Conservation (phyloP, 2,329 filamentous ascomycete species). For the Leptographium flavum region DNA sequence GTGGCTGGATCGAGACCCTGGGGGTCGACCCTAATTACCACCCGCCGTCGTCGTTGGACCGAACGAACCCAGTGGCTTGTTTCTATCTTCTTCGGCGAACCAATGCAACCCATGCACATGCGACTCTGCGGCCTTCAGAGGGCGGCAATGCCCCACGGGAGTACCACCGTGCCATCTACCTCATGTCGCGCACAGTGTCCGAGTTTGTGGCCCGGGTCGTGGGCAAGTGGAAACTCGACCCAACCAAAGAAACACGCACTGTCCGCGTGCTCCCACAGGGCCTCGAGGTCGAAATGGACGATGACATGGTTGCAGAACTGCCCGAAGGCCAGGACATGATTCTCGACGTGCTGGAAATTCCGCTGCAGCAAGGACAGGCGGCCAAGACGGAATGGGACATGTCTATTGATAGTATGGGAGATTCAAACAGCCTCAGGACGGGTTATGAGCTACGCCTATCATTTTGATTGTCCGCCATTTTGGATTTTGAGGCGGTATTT, state of each 20-base stretch:
- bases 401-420: slow-evolving; percentile 31
- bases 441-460: slow-evolving; percentile 31
- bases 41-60: slow-evolving; percentile 50
- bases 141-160: slow-evolving; percentile 20
- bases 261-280: slow-evolving; percentile 61
- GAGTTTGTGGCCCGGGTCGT: slow-evolving; percentile 63
- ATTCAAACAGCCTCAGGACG: slow-evolving; percentile 17
- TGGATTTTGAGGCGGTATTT: background rate
- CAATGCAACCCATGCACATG: slow-evolving; percentile 13
- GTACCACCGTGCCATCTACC: slow-evolving; percentile 74
- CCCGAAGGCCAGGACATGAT: slow-evolving; percentile 88
- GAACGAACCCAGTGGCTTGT: slow-evolving; percentile 65
- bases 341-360: slow-evolving; percentile 43
- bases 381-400: slow-evolving; percentile 49
- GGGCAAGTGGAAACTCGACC: slow-evolving; percentile 67
- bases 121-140: background rate
- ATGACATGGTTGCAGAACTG: slow-evolving; percentile 73
- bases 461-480: too few relatives aligned
- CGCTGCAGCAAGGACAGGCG: slow-evolving; percentile 7
- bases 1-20: slow-evolving; percentile 78
- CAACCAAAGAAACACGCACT: slow-evolving; percentile 53
- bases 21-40: slow-evolving; percentile 80
- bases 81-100: slow-evolving; percentile 61
- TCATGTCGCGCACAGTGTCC: slow-evolving; percentile 59
- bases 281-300: slow-evolving; percentile 74